These are phyloP conservation scores for Candida easanensis DNA, from an alignment of 805 yeast species.

Conservation along the genomic window DNA sequence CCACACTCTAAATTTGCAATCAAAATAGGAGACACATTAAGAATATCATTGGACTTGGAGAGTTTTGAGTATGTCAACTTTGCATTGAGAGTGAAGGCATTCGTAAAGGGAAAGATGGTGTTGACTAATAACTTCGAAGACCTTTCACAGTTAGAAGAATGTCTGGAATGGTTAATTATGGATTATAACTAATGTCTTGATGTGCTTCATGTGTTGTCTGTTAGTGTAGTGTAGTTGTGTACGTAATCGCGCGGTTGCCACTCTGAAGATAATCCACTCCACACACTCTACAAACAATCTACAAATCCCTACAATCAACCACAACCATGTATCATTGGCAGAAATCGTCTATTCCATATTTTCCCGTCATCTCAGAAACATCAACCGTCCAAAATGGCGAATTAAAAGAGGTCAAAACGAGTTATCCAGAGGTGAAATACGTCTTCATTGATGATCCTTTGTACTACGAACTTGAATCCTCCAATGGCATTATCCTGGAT, in stretches of 20 bases:
- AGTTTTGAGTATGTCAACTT: conserved; percentile 25
- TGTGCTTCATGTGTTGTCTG: too few relatives aligned
- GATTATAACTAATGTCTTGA: conserved; percentile 4
- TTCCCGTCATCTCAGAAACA: conserved; percentile 18
- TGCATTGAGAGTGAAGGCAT: conserved; percentile 16
- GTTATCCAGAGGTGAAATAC: conserved; percentile 28
- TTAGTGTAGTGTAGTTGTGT: too few relatives aligned
- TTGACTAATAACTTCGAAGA: conserved; percentile 49
- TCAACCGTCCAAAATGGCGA: not conserved
- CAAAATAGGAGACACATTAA: conserved; percentile 10
- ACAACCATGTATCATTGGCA: conserved; percentile 19
- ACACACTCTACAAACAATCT: not conserved
- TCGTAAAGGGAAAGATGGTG: conserved; percentile 31
- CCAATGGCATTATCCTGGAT: conserved; percentile 23
- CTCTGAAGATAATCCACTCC: not conserved
- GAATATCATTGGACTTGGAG: conserved; percentile 15
- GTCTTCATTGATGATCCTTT: conserved; percentile 27
- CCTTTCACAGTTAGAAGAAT: conserved; percentile 50
- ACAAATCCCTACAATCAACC: not conserved
- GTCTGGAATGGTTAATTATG: conserved; percentile 51
- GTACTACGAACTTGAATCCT: conserved; percentile 16
- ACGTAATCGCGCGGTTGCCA: too few relatives aligned
- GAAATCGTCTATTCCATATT: conserved; percentile 24
- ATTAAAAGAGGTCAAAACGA: conserved; percentile 2
- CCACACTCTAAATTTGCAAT: conserved; percentile 33